Evolutionary conservation across 768 basidiomycete species (phyloP).

Genomic region (Lactarius sanguifluus): DNA sequence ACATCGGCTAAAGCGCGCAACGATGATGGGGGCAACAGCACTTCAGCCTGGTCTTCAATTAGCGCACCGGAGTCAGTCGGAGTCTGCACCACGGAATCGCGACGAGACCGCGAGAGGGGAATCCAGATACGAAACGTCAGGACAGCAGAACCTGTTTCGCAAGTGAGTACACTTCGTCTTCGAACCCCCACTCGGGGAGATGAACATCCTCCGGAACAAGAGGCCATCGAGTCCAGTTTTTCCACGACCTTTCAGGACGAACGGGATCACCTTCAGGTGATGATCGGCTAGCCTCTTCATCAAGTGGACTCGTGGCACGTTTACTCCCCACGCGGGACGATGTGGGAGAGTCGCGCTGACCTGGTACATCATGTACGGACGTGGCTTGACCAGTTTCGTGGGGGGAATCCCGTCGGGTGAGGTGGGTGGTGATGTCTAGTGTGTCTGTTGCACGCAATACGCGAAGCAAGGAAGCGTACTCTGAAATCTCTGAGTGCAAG

Average conservation of each 20-base stretch:
- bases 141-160: constrained; percentile 37
- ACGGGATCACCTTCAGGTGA: constrained; percentile 5
- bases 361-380: constrained; percentile 15
- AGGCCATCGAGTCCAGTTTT: constrained; percentile 79
- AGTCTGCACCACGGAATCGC: background rate
- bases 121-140: constrained; percentile 30
- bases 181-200: constrained; percentile 66
- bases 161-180: constrained; percentile 63
- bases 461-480: constrained; percentile 66
- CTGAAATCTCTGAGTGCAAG: constrained; percentile 63
- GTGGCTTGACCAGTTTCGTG: background rate
- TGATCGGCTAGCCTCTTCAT: background rate
- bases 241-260: constrained; percentile 33
- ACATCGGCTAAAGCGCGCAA: constrained; percentile 44
- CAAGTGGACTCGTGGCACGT: constrained; percentile 10
- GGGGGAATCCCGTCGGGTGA: constrained; percentile 34
- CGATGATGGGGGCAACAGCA: constrained; percentile 36
- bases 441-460: constrained; percentile 57
- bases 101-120: constrained; percentile 17
- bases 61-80: background rate
- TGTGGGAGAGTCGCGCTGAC: constrained; percentile 7
- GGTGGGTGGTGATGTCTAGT: constrained; percentile 57
- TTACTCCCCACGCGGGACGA: constrained; percentile 12
- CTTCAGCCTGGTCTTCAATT: constrained; percentile 35
- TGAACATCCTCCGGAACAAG: constrained; percentile 59